A percentile compares a stretch with the other conserved stretches of the same genome.
These are phyloP conservation scores for Solanum chacoense DNA, from an alignment of 305 asterid species.

Conservation along the genomic window DNA sequence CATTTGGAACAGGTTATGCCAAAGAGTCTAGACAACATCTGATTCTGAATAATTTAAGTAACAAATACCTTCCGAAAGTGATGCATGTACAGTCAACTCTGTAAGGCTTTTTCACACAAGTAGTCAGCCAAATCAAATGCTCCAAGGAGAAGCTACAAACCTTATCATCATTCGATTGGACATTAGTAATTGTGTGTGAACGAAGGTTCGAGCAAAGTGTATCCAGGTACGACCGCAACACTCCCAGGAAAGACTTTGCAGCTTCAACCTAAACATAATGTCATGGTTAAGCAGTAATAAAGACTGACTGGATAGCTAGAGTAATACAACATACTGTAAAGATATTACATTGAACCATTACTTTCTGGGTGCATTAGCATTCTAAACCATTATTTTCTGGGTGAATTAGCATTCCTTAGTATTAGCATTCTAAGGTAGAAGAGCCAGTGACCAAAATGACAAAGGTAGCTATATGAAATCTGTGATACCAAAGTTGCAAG, in stretches of 20 bases:
- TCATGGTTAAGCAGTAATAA: neutral
- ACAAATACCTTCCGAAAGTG: neutral
- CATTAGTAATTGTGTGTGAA: slow-evolving; percentile 95
- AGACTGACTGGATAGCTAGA: neutral
- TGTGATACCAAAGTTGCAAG: neutral
- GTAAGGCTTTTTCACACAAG: neutral
- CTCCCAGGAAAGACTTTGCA: slow-evolving; percentile 71
- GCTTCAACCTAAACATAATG: slow-evolving; percentile 65
- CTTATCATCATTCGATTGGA: slow-evolving; percentile 98
- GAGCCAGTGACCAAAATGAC: neutral
- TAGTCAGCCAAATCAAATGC: neutral
- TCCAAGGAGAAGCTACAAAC: slow-evolving; percentile 24
- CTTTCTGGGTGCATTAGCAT: neutral
- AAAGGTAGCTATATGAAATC: neutral
- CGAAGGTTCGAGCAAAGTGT: slow-evolving; percentile 78
- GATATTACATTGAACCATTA: neutral
- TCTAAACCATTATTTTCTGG: neutral
- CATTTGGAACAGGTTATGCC: neutral
- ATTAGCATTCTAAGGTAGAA: neutral
- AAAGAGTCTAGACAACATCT: neutral
- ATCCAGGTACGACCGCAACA: slow-evolving; percentile 69
- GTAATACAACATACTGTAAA: neutral
- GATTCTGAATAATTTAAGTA: neutral
- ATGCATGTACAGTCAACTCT: neutral
- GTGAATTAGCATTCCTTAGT: neutral